phyloP scores from a whole-genome alignment of 2,329 filamentous ascomycete genomes.

The Ophiostoma ulmi region DNA sequence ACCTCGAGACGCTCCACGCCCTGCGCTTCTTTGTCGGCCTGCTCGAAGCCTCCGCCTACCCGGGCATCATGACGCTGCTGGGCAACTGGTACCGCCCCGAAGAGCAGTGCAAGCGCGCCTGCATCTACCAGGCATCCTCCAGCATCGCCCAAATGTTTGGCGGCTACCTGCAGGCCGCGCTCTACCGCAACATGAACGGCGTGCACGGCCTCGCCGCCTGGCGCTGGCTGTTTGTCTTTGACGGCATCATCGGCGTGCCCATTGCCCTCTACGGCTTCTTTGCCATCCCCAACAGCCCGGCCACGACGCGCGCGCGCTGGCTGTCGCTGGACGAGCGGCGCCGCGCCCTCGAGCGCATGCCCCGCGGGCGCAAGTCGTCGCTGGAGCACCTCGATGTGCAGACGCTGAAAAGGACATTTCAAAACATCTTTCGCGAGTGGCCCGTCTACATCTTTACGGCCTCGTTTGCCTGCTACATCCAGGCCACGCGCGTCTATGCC shows the following conservation, averaged over 20 bases:
- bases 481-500: conserved; percentile 24
- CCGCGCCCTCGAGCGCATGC: conserved; percentile 23
- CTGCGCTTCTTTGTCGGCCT: conserved; percentile 44
- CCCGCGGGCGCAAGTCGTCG: too few species aligned
- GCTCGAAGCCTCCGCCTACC: conserved; percentile 38
- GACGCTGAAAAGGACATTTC: too few species aligned
- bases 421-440: conserved; percentile 15
- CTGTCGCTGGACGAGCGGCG: conserved; percentile 18
- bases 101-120: conserved; percentile 40
- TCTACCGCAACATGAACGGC: conserved; percentile 36
- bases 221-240: conserved; percentile 41
- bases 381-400: too few species aligned
- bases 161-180: conserved; percentile 39
- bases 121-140: conserved; percentile 39
- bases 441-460: conserved; percentile 25
- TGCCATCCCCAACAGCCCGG: conserved; percentile 28
- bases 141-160: conserved; percentile 33
- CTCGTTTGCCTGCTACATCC: conserved; percentile 24
- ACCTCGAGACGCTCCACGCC: conserved; percentile 36
- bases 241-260: conserved; percentile 32
- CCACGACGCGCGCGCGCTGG: conserved; percentile 23
- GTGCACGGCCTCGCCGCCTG: conserved; percentile 34
- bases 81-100: conserved; percentile 42
- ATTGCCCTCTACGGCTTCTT: conserved; percentile 30
- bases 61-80: conserved; percentile 38